Base-by-base conservation (phyloP, 768 basidiomycete genomes). In the Boletellus ananas region DNA sequence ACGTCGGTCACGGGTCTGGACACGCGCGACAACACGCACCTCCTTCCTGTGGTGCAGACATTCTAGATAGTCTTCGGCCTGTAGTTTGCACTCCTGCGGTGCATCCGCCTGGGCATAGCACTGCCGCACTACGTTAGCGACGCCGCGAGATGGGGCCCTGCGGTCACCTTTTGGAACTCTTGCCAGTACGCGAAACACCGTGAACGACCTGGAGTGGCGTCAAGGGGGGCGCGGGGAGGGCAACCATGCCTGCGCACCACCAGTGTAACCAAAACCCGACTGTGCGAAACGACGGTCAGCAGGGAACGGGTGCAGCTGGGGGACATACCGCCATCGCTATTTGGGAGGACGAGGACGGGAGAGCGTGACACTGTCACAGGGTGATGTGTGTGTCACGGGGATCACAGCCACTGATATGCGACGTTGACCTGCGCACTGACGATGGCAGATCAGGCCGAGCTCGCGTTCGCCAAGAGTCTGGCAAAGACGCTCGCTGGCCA, bases 121-220 rank as follows among this genome's bases (percentile, higher is more conserved):
- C 90, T 94, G 52, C 20, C 51, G 10, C 41, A 7, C 16, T 16
- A 21, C 51, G 43, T 63, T 35, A 57, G 33, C 34, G 42, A 43
- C 23, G 57, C 45, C 47, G 42, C 20, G 27, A 31, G 38, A 14
- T 21, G 2, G 41, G 34, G 11, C 21, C 2, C 3, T 17, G 16
- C 4, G 40, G 51, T 47, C 47, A 85, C 87, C 64, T 84, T 87
- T 58, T 83, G 77, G 72, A 90, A 88, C 68, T 94, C 90, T 63
- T 94, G 92, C 92, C 93, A 95, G 72, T 86, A 90, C 12, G 81
- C 76, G 69, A 94, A 94, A 71, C 94, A 96, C 61, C 90, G 79
- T 54, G 89, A 82, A 56, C 82, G 83, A 59, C 90, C 91, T 93
- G 54, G 38, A 33, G 43, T 38, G 25, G 23, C 50, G 51, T 55